phyloP scores from a whole-genome alignment of 2,329 filamentous ascomycete genomes.

The Fragosphaeria purpurea region DNA sequence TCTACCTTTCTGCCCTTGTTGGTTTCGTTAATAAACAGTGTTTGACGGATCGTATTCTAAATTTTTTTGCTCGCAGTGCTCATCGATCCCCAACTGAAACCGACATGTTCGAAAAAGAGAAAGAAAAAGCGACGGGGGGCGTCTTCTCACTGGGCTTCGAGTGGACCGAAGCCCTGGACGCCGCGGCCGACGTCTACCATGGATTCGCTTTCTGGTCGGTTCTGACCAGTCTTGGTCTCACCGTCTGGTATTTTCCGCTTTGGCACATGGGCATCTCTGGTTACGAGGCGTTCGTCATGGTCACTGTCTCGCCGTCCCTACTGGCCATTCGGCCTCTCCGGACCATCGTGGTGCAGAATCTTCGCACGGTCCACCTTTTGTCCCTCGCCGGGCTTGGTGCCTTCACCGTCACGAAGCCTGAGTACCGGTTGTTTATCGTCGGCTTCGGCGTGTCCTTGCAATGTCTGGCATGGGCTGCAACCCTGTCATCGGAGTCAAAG shows the following conservation, averaged over 20 bases:
- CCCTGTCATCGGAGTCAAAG: constrained; percentile 66
- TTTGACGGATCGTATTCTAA: constrained; percentile 28
- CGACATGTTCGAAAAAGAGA: constrained; percentile 62
- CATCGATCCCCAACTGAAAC: constrained; percentile 36
- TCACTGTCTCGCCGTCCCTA: constrained; percentile 69
- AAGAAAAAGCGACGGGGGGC: constrained; percentile 57
- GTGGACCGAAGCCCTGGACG: constrained; percentile 66
- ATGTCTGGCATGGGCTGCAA: constrained; percentile 75
- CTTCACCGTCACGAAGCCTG: constrained; percentile 65
- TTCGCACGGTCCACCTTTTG: constrained; percentile 62
- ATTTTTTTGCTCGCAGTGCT: constrained; percentile 29
- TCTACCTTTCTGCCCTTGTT: not conserved
- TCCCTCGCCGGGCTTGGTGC: constrained; percentile 67
- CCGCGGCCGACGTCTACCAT: constrained; percentile 80
- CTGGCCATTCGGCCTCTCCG: constrained; percentile 63
- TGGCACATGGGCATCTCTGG: constrained; percentile 99
- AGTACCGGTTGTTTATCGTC: constrained; percentile 67
- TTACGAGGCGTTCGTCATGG: constrained; percentile 84
- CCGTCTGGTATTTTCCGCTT: constrained; percentile 95
- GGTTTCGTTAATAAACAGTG: not conserved
- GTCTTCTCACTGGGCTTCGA: constrained; percentile 65
- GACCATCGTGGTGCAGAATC: constrained; percentile 55
- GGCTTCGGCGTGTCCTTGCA: constrained; percentile 72
- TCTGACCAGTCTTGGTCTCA: constrained; percentile 76
- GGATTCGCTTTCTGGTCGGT: constrained; percentile 96